Conservation (phyloP, 352 stramenopile species). For the Globisporangium megalacanthum region DNA sequence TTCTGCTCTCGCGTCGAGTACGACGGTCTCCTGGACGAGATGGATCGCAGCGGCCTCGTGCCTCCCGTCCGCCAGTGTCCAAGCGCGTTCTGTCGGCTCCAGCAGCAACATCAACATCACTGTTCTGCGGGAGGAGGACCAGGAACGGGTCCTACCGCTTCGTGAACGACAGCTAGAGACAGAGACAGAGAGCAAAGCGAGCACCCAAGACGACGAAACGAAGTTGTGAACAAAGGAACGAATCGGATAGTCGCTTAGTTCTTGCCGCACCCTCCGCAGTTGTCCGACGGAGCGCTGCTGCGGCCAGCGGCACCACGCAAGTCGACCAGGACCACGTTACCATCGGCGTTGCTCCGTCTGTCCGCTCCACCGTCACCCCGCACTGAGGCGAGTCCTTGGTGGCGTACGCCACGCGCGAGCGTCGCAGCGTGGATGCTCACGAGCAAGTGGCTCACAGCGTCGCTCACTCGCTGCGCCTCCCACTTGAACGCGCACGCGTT, state of each 20-base stretch:
- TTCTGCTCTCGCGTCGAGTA: conserved; percentile 41
- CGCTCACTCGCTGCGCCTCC: conserved; percentile 41
- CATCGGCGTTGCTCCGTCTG: background rate
- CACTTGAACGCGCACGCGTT: conserved; percentile 55
- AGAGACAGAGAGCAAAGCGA: background rate
- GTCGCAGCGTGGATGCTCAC: conserved; percentile 50
- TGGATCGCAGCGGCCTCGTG: conserved; percentile 37
- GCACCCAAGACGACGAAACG: background rate
- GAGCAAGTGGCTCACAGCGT: conserved; percentile 52
- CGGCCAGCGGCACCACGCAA: background rate
- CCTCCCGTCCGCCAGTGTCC: conserved; percentile 34
- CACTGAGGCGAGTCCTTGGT: background rate
- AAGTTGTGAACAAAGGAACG: background rate
- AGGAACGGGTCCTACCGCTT: background rate
- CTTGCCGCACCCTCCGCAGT: conserved; percentile 13
- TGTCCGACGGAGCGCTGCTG: conserved; percentile 2
- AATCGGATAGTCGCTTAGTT: conserved; percentile 1
- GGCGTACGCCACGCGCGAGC: conserved; percentile 20
- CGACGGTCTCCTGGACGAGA: conserved; percentile 35
- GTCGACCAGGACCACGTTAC: conserved; percentile 10
- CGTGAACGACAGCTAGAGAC: background rate
- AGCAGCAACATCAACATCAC: conserved; percentile 11
- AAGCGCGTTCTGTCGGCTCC: conserved; percentile 19
- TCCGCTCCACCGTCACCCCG: background rate
- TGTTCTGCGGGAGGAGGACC: background rate